Evolutionary conservation across 2,329 filamentous ascomycete species (phyloP).

Genomic region (Diaporthe humulicola): DNA sequence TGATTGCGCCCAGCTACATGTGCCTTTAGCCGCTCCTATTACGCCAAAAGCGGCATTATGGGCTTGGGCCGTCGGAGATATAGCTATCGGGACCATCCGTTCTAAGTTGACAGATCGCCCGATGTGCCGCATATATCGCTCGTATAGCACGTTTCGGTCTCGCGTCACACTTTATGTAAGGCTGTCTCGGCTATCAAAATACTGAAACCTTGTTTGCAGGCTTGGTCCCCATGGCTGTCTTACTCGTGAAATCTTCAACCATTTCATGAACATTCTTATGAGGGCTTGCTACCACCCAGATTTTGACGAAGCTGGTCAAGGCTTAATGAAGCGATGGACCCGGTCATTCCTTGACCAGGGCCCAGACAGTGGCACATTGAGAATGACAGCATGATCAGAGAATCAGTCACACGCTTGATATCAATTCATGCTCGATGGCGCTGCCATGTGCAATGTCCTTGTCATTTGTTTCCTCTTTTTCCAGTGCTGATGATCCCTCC

Average conservation of each 20-base stretch:
- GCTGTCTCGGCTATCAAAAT: constrained; percentile 2
- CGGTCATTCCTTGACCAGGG: neutral
- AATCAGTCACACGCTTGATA: neutral
- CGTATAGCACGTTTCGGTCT: neutral
- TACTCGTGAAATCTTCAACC: neutral
- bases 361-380: neutral
- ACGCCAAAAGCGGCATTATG: too few relatives aligned
- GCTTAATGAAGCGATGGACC: neutral
- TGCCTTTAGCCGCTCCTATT: neutral
- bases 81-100: constrained; percentile 10
- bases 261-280: neutral
- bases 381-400: neutral
- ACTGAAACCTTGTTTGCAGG: neutral
- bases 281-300: neutral
- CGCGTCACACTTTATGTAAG: neutral
- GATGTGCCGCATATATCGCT: neutral
- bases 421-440: neutral
- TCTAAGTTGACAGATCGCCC: neutral
- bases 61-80: neutral
- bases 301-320: neutral
- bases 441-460: neutral
- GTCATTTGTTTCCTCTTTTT: neutral
- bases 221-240: neutral
- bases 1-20: too few relatives aligned
- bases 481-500: neutral